These are phyloP conservation scores for Entoloma clypeatum DNA, from an alignment of 1,284 basidiomycete genomes.

Conservation along the genomic window DNA sequence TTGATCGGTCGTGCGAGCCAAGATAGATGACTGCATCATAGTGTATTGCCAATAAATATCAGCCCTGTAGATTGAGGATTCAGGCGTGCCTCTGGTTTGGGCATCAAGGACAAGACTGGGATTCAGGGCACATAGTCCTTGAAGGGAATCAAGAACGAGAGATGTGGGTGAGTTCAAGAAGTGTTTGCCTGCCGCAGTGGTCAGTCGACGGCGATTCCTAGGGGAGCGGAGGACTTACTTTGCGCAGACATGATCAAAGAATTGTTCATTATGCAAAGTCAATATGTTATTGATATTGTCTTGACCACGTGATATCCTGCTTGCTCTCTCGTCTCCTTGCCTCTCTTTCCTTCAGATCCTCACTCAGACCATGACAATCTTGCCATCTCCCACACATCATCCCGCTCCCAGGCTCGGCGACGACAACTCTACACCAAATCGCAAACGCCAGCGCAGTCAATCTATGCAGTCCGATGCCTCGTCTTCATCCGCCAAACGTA, in stretches of 20 bases:
- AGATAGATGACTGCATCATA: conserved; percentile 56
- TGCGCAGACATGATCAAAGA: conserved; percentile 37
- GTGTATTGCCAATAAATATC: conserved; percentile 2
- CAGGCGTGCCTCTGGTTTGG: conserved; percentile 53
- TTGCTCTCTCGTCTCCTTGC: conserved; percentile 5
- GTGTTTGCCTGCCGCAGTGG: conserved; percentile 53
- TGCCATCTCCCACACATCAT: conserved; percentile 31
- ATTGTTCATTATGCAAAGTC: no score
- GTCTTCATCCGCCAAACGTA: conserved; percentile 67
- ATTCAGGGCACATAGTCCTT: conserved; percentile 70
- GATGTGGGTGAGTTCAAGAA: conserved; percentile 66
- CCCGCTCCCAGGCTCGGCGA: conserved; percentile 26
- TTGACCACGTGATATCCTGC: conserved; percentile 9
- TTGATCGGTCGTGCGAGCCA: conserved; percentile 50
- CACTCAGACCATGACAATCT: conserved; percentile 20
- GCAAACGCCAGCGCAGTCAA: conserved; percentile 46
- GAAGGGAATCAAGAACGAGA: conserved; percentile 75
- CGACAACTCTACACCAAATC: conserved; percentile 31
- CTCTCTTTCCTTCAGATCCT: conserved; percentile 13
- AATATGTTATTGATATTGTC: no score
- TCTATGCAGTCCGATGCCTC: conserved; percentile 50
- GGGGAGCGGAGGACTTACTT: conserved; percentile 22
- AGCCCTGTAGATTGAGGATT: conserved; percentile 1
- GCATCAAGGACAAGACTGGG: conserved; percentile 66
- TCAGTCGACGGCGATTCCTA: not conserved